Evolutionary conservation across 1,284 basidiomycete genomes (phyloP), one percentile per base, ranked within the genome.

Genomic region (Phaffia rhodozyma): DNA sequence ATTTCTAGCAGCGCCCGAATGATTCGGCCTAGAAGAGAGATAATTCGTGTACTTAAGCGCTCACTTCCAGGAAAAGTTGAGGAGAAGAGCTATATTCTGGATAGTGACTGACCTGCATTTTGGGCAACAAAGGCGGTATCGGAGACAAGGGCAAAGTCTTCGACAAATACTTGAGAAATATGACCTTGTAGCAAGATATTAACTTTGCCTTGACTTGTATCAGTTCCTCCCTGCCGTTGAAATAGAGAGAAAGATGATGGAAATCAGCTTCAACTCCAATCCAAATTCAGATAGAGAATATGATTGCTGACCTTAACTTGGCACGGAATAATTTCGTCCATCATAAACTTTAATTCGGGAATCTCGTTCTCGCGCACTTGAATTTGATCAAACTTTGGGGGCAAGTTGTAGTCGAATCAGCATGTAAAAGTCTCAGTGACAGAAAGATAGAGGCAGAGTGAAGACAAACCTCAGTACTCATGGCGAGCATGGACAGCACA

Each of bases 131-230:
- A 99, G 4, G 86, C 91, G 70, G 86, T 87, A 73, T 99, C 96
- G 0, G 94, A 98, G 1, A 98, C 87, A 60, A 99, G 79, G 11
- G 96, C 96, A 74, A 97, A 99, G 76, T 99, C 96, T 66, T 97
- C 89, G 29, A 97, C 79, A 54, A 79, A 80, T 27, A 84, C 81
- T 60, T 82, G 79, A 29, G 91, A 97, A 67, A 99, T 91, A 74
- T 85, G 89, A 3, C 85, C 87, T 76, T 99, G 96, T 30, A 99
- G 79, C 43, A 99, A 80, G 65, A 98, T 90, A 74, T 97, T 98
- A 75, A 96, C 91, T 79, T 99, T 99, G 60, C 88, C 90, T 48
- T 85, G 81, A 62, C 80, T 83, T n/a, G 85, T 88, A 66, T 88
- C 84, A 5, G 84, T 82, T 5, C 87, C 88, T 25, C 83, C 87